A percentile compares a stretch with the other conserved stretches of the same genome.
phyloP scores from a whole-genome alignment of 306 rosid genomes.

The Aeschynomene evenia region DNA sequence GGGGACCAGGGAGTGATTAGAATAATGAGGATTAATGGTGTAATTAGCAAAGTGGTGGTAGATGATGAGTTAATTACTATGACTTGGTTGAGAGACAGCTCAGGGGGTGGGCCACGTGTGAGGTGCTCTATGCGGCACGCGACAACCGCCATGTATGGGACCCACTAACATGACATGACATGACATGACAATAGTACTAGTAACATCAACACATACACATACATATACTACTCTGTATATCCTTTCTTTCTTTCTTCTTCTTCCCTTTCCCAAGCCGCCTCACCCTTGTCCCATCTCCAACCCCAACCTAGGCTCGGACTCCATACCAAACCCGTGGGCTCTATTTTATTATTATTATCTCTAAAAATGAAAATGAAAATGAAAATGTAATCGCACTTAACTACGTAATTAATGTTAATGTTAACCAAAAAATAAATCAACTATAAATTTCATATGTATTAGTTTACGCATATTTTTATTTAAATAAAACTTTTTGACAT shows the following conservation, averaged over 20 bases:
- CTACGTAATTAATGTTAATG: no score
- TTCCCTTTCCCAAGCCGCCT: background rate
- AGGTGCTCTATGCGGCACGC: constrained; percentile 74
- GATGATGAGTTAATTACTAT: background rate
- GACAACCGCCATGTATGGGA: constrained; percentile 49
- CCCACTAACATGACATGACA: background rate
- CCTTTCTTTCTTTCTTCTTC: background rate
- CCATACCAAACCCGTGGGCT: background rate
- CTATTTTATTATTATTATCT: background rate
- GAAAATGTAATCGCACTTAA: no score
- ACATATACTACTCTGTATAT: no score
- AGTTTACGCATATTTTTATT: no score
- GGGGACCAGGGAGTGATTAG: background rate
- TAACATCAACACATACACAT: no score
- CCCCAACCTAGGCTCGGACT: background rate
- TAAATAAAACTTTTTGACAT: no score
- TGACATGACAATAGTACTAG: no score
- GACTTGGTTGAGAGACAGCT: constrained; percentile 30
- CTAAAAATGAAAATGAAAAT: no score
- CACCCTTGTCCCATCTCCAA: background rate
- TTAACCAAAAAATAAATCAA: no score
- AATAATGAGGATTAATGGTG: background rate
- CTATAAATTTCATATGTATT: no score
- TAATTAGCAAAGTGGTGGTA: background rate
- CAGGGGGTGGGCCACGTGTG: constrained; percentile 60